Evolutionary conservation across 2,329 filamentous ascomycete species (phyloP), one percentile per base, ranked within the genome.

Genomic region (Aspergillus awamori): DNA sequence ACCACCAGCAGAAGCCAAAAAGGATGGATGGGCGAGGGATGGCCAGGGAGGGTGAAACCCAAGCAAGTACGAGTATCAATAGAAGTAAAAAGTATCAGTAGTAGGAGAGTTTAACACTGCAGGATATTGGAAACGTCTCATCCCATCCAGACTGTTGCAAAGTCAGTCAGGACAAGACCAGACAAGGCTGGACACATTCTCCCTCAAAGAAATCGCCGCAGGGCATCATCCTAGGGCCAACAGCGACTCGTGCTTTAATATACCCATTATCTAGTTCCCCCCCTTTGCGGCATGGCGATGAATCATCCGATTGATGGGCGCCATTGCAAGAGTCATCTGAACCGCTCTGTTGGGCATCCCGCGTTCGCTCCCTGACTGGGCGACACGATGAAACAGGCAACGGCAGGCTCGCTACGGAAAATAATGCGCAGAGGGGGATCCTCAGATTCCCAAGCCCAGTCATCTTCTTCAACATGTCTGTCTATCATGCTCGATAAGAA

Each of bases 401-500:
- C 54, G 47, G 43, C 54, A 22, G 17, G 24, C 54, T 57, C 26
- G 47, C 15, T 30, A 30, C 51, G 24, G 43, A 24, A 28, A 47
- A 57, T 33, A 51, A 51, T 33, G 26, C 20, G 10, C 51, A 22
- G 53, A 24, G 22, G 22, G 17, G 20, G 33, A 54, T 17, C 33
- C 22, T 36, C 20, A 13, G 13, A 53, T 26, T 5, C 8, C 20
- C 33, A 36, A 45, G 15, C 22, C 56, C 48, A 53, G 33, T 58
- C 26, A 53, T 51, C 30, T 28, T 36, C 48, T 28, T 58, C 56
- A 53, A 58, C 48, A 58, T 53, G 56, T 41, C 36, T 48, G 22
- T 58, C 52, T 48, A 43, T 58, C 33, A 38, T 33, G 47, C 26
- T 58, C 26, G 56, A 58, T 58, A 58, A 58, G 56, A 51, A 51